Evolutionary conservation across 2,329 filamentous ascomycete genomes (phyloP).

Genomic region (Ampelomyces quisqualis): DNA sequence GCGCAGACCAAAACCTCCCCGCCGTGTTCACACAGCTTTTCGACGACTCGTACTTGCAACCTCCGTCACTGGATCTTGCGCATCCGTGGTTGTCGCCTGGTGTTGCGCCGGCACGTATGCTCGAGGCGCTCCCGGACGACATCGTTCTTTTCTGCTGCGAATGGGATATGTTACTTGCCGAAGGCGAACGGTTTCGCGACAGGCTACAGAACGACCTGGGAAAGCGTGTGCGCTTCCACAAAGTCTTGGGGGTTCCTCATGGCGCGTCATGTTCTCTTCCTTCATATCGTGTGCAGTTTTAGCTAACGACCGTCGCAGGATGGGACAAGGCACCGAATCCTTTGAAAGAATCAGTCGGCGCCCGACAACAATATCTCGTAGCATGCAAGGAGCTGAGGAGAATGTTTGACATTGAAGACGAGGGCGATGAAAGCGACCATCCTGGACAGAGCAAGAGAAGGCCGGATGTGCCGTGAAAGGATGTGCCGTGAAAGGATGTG

Average conservation of each 20-base stretch:
- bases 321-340: slow-evolving; percentile 70
- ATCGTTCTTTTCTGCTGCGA: slow-evolving; percentile 65
- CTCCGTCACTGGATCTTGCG: slow-evolving; percentile 51
- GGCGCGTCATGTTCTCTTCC: background rate
- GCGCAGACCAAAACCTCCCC: slow-evolving; percentile 55
- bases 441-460: too few species aligned
- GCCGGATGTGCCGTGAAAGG: too few species aligned
- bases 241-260: slow-evolving; percentile 33
- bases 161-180: slow-evolving; percentile 66
- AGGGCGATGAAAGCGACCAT: slow-evolving; percentile 18
- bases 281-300: background rate
- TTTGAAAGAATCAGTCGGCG: slow-evolving; percentile 52
- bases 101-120: slow-evolving; percentile 55
- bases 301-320: slow-evolving; percentile 45
- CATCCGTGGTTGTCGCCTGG: slow-evolving; percentile 62
- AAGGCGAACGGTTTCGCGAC: slow-evolving; percentile 62
- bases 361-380: slow-evolving; percentile 56
- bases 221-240: slow-evolving; percentile 60
- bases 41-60: slow-evolving; percentile 54
- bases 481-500: too few species aligned
- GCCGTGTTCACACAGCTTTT: slow-evolving; percentile 55
- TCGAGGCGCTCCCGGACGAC: slow-evolving; percentile 58
- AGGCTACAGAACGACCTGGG: slow-evolving; percentile 54
- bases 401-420: slow-evolving; percentile 44
- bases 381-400: slow-evolving; percentile 55